These are phyloP conservation scores for Nitzschia inconspicua DNA, from an alignment of 108 stramenopile genomes.

Conservation along the genomic window DNA sequence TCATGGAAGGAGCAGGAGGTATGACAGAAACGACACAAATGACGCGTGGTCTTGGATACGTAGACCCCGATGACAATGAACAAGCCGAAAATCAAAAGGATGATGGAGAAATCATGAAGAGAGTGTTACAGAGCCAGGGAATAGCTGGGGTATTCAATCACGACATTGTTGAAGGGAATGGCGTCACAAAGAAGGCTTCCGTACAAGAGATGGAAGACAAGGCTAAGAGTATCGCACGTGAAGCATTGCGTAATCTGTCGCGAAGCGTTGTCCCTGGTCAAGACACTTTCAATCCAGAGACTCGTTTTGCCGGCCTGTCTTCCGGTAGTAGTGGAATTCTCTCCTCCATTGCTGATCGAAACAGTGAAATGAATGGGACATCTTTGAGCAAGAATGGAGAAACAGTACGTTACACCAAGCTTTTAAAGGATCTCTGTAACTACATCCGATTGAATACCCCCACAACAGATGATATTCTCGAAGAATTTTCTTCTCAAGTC, in stretches of 20 bases:
- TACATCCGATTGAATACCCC: slow-evolving; percentile 45
- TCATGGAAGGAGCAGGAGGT: slow-evolving; percentile 38
- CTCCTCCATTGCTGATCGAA: slow-evolving; percentile 49
- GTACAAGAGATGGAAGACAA: slow-evolving; percentile 74
- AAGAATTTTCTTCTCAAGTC: slow-evolving; percentile 57
- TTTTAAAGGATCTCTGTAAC: slow-evolving; percentile 44
- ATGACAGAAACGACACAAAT: slow-evolving; percentile 64
- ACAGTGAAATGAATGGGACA: slow-evolving; percentile 31
- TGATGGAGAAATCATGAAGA: slow-evolving; percentile 52
- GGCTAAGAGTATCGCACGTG: slow-evolving; percentile 61
- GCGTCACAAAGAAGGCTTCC: slow-evolving; percentile 40
- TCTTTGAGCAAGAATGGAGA: not conserved
- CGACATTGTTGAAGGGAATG: slow-evolving; percentile 34
- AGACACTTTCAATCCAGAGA: slow-evolving; percentile 36
- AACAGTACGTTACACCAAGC: slow-evolving; percentile 35
- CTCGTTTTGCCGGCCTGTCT: not conserved
- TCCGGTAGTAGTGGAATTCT: slow-evolving; percentile 34
- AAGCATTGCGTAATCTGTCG: slow-evolving; percentile 50
- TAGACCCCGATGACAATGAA: slow-evolving; percentile 47
- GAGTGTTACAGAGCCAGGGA: slow-evolving; percentile 73
- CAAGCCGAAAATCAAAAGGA: slow-evolving; percentile 11
- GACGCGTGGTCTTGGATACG: slow-evolving; percentile 58
- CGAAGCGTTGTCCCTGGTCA: slow-evolving; percentile 38
- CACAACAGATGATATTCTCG: slow-evolving; percentile 60
- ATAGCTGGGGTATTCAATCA: slow-evolving; percentile 77